Evolutionary conservation across 1,284 basidiomycete genomes (phyloP).

Genomic region (Leccinum pachyderme): DNA sequence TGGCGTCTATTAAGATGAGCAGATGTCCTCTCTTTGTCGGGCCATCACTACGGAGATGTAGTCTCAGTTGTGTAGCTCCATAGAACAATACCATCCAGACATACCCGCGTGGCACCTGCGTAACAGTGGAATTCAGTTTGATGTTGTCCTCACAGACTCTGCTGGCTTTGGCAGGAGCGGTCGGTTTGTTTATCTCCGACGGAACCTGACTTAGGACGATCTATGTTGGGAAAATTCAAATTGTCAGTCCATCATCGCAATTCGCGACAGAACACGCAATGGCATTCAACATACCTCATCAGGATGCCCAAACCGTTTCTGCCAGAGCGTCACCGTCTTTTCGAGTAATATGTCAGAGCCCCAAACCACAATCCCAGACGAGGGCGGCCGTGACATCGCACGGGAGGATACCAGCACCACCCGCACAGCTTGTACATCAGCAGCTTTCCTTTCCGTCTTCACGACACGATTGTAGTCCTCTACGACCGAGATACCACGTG

Average conservation of each 20-base stretch:
- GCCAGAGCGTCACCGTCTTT: constrained; percentile 76
- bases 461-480: constrained; percentile 78
- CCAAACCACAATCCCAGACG: constrained; percentile 60
- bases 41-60: constrained; percentile 54
- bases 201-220: constrained; percentile 76
- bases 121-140: constrained; percentile 72
- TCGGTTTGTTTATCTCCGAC: constrained; percentile 45
- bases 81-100: constrained; percentile 19
- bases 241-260: background rate
- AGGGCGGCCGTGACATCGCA: constrained; percentile 41
- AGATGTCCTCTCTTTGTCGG: constrained; percentile 85
- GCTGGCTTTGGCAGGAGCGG: constrained; percentile 17
- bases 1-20: constrained; percentile 76
- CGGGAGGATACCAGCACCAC: constrained; percentile 66
- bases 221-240: constrained; percentile 38
- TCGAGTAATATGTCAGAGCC: constrained; percentile 58
- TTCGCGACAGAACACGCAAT: background rate
- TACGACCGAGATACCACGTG: constrained; percentile 84
- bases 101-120: constrained; percentile 70
- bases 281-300: constrained; percentile 56
- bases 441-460: constrained; percentile 68
- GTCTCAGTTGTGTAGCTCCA: constrained; percentile 6
- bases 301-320: constrained; percentile 73
- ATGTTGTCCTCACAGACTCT: constrained; percentile 47
- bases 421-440: constrained; percentile 87